Base-by-base conservation (phyloP, 495 filamentous ascomycete species). In the Ramalina peruviana region DNA sequence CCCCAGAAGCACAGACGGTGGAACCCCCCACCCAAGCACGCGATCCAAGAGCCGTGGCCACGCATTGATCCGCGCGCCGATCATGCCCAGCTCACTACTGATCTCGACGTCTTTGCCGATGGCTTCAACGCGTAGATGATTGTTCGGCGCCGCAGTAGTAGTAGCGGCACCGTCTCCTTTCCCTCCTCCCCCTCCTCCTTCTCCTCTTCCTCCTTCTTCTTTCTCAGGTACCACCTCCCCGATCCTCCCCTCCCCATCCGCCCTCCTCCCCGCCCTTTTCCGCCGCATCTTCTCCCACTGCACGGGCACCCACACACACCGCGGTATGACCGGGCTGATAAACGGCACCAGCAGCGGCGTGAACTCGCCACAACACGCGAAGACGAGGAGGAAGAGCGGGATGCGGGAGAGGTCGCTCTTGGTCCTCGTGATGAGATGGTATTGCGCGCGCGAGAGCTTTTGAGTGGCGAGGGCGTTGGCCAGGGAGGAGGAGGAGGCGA, bases 331-430 rank as follows among this genome's bases (percentile, higher is more conserved):
- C 7, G 69, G 67, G 6, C 77, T 77, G n/a, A 84, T 67, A 5
- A 82, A 62, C 0, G 82, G 72, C 0, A 94, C 61, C 6, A 92
- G 61, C 2, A 96, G 54, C 0, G 89, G 87, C 6, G 87, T 86
- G 61, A 92, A 80, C 60, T 96, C 90, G 3, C 86, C 92, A 60
- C 81, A 86, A 36, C 93, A 40, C 1, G 88, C 48, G 2, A 94
- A 70, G 3, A 94, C 60, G 3, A 94, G 19, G 0, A 60, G 75
- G 62, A 98, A 95, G 3, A 81, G 60, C 3, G 87, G 85, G 27
- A 96, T 70, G n/a, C 83, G 78, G 0, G 70, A 66, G 10, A 82
- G 65, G 60, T 96, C 92, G 56, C 83, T 74, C 9, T 67, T 63
- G 11, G 74, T 74, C 43, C 87, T 74, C n/a, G 57, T 62, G 30